Percentiles rank a stretch among this genome's conserved stretches.
phyloP scores from a whole-genome alignment of 2,329 filamentous ascomycete genomes.

The Conoideocrella luteorostrata region DNA sequence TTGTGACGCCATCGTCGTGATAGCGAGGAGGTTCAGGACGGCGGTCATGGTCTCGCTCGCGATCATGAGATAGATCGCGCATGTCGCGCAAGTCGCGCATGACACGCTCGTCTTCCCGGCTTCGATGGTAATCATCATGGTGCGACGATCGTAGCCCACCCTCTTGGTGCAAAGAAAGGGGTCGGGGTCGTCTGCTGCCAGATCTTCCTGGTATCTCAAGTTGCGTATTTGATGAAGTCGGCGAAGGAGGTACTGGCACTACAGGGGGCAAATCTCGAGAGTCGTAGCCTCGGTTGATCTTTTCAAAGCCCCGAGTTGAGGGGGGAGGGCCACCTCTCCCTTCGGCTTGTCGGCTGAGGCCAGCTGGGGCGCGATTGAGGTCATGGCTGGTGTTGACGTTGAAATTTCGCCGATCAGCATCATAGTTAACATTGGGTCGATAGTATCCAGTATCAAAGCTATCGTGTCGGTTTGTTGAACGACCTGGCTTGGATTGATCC shows the following conservation, averaged over 20 bases:
- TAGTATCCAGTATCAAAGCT: conserved; percentile 51
- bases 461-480: conserved; percentile 38
- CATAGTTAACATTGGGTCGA: conserved; percentile 48
- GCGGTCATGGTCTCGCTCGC: conserved; percentile 30
- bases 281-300: conserved; percentile 51
- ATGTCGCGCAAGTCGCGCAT: conserved; percentile 37
- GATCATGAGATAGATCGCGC: no score
- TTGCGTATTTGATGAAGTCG: conserved; percentile 19
- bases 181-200: conserved; percentile 27
- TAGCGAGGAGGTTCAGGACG: conserved; percentile 27
- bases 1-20: conserved; percentile 38
- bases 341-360: conserved; percentile 30
- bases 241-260: conserved; percentile 32
- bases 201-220: conserved; percentile 12
- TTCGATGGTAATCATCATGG: conserved; percentile 42
- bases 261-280: conserved; percentile 35
- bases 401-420: conserved; percentile 38
- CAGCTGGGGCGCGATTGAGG: conserved; percentile 35
- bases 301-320: conserved; percentile 64
- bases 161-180: conserved; percentile 49
- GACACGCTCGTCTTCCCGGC: conserved; percentile 40
- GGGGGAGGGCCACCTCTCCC: conserved; percentile 53
- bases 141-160: conserved; percentile 34
- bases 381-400: conserved; percentile 41
- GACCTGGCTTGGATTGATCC: conserved; percentile 40